Percentiles rank a stretch among this genome's conserved stretches.
phyloP scores from a whole-genome alignment of 2,329 filamentous ascomycete species.

The Aspergillus piperis region DNA sequence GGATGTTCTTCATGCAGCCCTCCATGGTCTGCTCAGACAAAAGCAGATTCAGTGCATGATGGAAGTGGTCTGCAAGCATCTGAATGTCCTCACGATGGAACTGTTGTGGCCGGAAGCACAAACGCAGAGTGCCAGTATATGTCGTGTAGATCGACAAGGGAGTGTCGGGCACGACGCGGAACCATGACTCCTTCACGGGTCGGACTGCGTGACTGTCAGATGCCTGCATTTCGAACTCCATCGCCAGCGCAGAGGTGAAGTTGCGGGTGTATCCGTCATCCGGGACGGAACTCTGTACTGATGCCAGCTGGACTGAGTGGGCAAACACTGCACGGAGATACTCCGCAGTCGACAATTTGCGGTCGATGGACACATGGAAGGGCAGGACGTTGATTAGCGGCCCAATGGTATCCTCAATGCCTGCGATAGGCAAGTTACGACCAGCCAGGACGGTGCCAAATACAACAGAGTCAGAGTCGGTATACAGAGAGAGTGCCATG shows the following conservation, averaged over 20 bases:
- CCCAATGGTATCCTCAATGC: slow-evolving; percentile 32
- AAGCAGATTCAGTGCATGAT: background rate
- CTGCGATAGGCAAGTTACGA: slow-evolving; percentile 8
- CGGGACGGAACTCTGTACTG: slow-evolving; percentile 5
- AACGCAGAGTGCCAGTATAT: background rate
- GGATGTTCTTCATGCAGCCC: too few species aligned
- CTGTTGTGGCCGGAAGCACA: background rate
- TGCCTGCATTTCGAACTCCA: slow-evolving; percentile 5
- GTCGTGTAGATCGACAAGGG: background rate
- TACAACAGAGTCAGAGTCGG: slow-evolving; percentile 1
- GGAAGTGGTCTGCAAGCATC: slow-evolving; percentile 1
- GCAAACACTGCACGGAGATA: background rate
- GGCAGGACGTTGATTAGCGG: slow-evolving; percentile 39
- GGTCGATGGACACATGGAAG: slow-evolving; percentile 20
- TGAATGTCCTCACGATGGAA: background rate
- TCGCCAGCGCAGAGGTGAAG: slow-evolving; percentile 6
- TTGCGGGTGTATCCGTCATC: slow-evolving; percentile 5
- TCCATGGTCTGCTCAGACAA: too few species aligned
- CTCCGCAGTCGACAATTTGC: background rate
- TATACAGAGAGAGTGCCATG: slow-evolving; percentile 2
- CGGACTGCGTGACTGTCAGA: background rate
- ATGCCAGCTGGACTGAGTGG: background rate
- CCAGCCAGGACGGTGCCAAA: slow-evolving; percentile 13
- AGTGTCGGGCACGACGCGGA: background rate
- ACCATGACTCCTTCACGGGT: background rate